Conservation (phyloP, 2,329 filamentous ascomycete species). For the Thielaviopsis euricoi region DNA sequence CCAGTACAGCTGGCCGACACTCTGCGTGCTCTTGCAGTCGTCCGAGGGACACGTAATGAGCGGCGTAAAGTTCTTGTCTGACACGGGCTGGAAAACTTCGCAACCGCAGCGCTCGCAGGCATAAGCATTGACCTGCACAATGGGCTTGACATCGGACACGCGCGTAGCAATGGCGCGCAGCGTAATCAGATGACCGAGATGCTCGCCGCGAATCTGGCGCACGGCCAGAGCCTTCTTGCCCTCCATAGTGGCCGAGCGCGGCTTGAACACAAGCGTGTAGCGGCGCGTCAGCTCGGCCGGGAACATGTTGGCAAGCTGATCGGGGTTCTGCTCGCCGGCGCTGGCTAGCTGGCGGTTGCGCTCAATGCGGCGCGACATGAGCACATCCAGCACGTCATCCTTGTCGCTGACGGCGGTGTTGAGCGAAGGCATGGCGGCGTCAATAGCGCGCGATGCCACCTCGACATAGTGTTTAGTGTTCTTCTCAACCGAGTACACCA, state of each 20-base stretch:
- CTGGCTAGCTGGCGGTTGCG: constrained; percentile 64
- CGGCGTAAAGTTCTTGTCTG: constrained; percentile 77
- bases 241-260: constrained; percentile 55
- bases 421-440: constrained; percentile 68
- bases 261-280: constrained; percentile 95
- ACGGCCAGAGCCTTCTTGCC: constrained; percentile 61
- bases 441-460: constrained; percentile 72
- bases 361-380: constrained; percentile 80
- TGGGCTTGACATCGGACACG: constrained; percentile 93
- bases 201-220: constrained; percentile 78
- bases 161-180: constrained; percentile 85
- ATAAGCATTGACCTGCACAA: constrained; percentile 95
- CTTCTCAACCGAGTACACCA: constrained; percentile 70
- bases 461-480: constrained; percentile 96
- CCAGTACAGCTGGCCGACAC: constrained; percentile 83
- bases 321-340: constrained; percentile 50
- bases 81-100: constrained; percentile 94
- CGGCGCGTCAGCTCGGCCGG: constrained; percentile 81
- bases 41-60: constrained; percentile 72
- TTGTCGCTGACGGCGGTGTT: constrained; percentile 73
- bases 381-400: constrained; percentile 89
- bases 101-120: constrained; percentile 92
- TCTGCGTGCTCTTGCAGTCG: constrained; percentile 81
- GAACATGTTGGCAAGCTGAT: constrained; percentile 59
- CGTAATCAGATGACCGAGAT: constrained; percentile 85